Base-by-base conservation (phyloP, 805 yeast species). In the Pichia occidentalis region DNA sequence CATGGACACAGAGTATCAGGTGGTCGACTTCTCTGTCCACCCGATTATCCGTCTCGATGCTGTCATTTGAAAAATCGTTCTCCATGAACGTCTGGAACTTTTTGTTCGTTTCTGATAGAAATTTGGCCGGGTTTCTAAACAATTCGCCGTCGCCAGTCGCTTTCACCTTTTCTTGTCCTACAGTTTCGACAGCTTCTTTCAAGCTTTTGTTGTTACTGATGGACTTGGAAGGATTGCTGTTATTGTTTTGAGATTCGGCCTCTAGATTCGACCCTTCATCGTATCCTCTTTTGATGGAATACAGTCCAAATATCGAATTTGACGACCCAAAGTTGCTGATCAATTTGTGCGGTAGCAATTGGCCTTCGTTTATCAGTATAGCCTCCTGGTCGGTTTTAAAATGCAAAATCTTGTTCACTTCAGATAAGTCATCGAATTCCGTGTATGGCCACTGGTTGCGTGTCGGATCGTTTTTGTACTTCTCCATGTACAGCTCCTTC, bases 1-100 rank as follows among this genome's bases (percentile, higher is more conserved):
- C 98, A 62, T 90, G 98, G 21, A 90, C 74, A 53, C 96, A 86
- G n/a, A 90, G 64, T 2, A 88, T 75, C 45, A 90, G 62, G 56
- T 71, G 75, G 33, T 67, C 67, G 18, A 71, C 62, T n/a, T 65
- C 60, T 34, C 76, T 55, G 9, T 60, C 56, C 11, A 59, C 57
- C 13, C 53, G 45, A 47, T 65, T 68, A 22, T 57, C 61, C 0
- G 67, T 64, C 18, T 59, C 50, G 45, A 63, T 52, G 43, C 72
- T 42, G 59, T 77, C 53, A 60, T 74, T 58, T 59, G 66, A 57
- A 46, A 65, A 65, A 42, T 75, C 79, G 21, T 62, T 67, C 48
- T 75, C 82, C 29, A 68, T 46, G 41, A 72, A 73, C n/a, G 59
- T 50, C 47, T 70, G 65, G 45, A 68, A 57, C 34, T 61, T 56